These are phyloP conservation scores for Pneumocystis canis DNA, from an alignment of 1,139 yeast genomes.

Conservation along the genomic window DNA sequence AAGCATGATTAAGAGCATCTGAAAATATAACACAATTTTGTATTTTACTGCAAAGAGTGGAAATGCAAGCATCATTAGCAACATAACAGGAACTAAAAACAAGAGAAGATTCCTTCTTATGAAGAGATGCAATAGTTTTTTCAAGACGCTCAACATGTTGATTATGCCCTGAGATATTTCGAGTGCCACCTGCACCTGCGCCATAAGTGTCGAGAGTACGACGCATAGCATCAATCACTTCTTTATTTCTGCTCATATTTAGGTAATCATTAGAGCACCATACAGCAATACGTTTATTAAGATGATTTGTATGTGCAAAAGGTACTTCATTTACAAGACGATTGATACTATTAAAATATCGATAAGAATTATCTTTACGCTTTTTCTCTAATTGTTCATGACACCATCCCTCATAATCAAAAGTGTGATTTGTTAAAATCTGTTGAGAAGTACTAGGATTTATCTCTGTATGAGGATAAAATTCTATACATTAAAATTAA, in stretches of 20 bases:
- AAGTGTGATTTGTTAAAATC: conserved; percentile 19
- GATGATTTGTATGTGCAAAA: conserved; percentile 63
- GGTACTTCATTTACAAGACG: conserved; percentile 91
- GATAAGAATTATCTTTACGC: conserved; percentile 77
- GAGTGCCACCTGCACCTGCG: conserved; percentile 97
- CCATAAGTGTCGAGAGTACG: conserved; percentile 77
- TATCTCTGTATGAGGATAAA: conserved; percentile 7
- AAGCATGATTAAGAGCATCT: conserved; percentile 89
- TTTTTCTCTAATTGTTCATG: conserved; percentile 52
- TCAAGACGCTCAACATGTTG: conserved; percentile 74
- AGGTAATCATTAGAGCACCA: conserved; percentile 98
- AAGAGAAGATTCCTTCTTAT: conserved; percentile 87
- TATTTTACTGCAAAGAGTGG: conserved; percentile 78
- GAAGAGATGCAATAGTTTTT: conserved; percentile 73
- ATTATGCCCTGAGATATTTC: conserved; percentile 97
- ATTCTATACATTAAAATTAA: conserved; percentile 8
- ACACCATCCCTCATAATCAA: conserved; percentile 54
- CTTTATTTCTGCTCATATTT: conserved; percentile 77
- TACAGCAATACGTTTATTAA: conserved; percentile 75
- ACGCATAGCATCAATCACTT: conserved; percentile 64
- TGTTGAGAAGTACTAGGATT: background rate
- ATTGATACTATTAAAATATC: conserved; percentile 92
- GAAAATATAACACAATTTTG: conserved; percentile 83
- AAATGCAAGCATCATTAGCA: conserved; percentile 91
- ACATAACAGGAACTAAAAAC: conserved; percentile 93